Evolutionary conservation across 2,329 filamentous ascomycete genomes (phyloP).

Genomic region (Coniella lustricola): DNA sequence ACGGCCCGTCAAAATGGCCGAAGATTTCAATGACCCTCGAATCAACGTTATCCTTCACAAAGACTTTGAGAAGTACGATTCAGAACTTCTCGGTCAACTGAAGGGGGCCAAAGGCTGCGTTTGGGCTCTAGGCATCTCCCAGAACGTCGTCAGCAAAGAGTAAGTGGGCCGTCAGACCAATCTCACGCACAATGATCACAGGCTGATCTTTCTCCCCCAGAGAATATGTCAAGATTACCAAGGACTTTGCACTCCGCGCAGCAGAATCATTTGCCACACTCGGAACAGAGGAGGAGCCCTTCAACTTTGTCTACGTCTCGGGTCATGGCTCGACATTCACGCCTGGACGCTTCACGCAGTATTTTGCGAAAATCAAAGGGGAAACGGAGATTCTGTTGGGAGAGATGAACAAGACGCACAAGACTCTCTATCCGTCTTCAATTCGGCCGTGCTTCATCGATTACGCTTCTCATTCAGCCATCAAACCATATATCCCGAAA

Average conservation of each 20-base stretch:
- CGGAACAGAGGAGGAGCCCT: constrained; percentile 37
- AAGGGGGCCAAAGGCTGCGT: constrained; percentile 61
- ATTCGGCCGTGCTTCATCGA: constrained; percentile 58
- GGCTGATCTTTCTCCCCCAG: constrained; percentile 20
- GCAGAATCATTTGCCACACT: constrained; percentile 52
- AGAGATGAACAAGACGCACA: constrained; percentile 36
- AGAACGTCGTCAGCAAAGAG: constrained; percentile 52
- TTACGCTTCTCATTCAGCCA: constrained; percentile 29
- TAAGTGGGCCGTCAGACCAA: constrained; percentile 26
- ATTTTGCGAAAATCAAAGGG: constrained; percentile 61
- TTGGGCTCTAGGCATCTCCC: constrained; percentile 65
- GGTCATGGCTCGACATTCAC: constrained; percentile 53
- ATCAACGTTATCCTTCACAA: constrained; percentile 60
- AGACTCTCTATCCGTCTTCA: constrained; percentile 46
- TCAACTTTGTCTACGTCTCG: constrained; percentile 67
- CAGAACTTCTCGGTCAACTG: constrained; percentile 50
- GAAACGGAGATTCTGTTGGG: constrained; percentile 55
- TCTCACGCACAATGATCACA: too few species aligned
- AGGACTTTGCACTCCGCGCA: constrained; percentile 57
- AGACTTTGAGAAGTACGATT: constrained; percentile 57
- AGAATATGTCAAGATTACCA: constrained; percentile 62
- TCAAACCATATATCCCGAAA: constrained; percentile 35
- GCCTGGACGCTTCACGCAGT: constrained; percentile 47
- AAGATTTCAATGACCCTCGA: constrained; percentile 49
- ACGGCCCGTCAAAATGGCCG: constrained; percentile 55